These are phyloP conservation scores for Aspergillus terreus DNA, from an alignment of 2,329 filamentous ascomycete genomes.

Conservation along the genomic window DNA sequence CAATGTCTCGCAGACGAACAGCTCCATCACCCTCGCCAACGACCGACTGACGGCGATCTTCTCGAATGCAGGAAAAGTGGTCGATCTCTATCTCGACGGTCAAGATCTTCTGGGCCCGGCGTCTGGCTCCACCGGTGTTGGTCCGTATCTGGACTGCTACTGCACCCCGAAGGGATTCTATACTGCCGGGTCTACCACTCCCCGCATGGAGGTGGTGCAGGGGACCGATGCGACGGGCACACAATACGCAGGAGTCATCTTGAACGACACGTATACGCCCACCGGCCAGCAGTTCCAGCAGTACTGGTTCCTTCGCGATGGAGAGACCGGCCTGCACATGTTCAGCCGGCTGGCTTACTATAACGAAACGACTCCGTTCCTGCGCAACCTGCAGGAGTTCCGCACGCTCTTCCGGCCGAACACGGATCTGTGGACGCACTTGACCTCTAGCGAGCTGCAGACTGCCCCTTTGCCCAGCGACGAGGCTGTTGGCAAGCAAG, in stretches of 20 bases:
- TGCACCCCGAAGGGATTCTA: slow-evolving; percentile 58
- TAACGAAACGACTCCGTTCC: slow-evolving; percentile 54
- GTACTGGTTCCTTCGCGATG: slow-evolving; percentile 62
- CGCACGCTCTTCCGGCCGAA: slow-evolving; percentile 60
- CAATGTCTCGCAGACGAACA: slow-evolving; percentile 16
- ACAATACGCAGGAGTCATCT: slow-evolving; percentile 55
- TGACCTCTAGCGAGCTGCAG: slow-evolving; percentile 55
- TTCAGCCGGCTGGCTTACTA: slow-evolving; percentile 60
- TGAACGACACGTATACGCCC: slow-evolving; percentile 56
- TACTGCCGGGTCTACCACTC: slow-evolving; percentile 52
- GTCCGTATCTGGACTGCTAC: slow-evolving; percentile 62
- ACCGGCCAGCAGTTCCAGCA: slow-evolving; percentile 60
- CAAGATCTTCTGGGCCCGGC: slow-evolving; percentile 51
- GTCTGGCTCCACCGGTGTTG: slow-evolving; percentile 47
- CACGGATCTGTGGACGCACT: slow-evolving; percentile 58
- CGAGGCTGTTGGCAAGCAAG: slow-evolving; percentile 34
- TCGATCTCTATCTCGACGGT: slow-evolving; percentile 43
- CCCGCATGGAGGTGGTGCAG: slow-evolving; percentile 50
- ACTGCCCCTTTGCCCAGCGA: slow-evolving; percentile 51
- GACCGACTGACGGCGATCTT: slow-evolving; percentile 44
- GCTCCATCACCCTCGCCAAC: slow-evolving; percentile 37
- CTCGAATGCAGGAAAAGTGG: slow-evolving; percentile 41
- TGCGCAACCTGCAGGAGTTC: slow-evolving; percentile 59
- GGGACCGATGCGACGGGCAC: slow-evolving; percentile 50
- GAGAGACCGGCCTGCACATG: slow-evolving; percentile 60